Base-by-base conservation (phyloP, 176 grass and related monocot genomes). In the Aegilops longissima region DNA sequence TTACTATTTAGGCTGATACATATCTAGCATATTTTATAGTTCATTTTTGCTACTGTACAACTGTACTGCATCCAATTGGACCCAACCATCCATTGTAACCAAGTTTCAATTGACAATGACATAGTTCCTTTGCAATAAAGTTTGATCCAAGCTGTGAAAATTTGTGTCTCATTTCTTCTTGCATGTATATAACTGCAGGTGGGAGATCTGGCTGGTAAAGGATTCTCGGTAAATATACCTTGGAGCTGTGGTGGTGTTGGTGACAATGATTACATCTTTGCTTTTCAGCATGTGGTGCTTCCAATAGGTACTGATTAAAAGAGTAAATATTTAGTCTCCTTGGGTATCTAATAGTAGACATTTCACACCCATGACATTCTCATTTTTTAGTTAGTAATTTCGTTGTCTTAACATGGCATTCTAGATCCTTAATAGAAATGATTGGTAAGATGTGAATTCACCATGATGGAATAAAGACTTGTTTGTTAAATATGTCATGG, bases 151-250 rank as follows among this genome's bases (percentile, higher is more conserved):
- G 17, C 33, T 73, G 30, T 80, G 68, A 45, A 59, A 77, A 78
- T 11, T 78, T 61, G 76, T 8, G 72, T 70, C 79, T 64, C 24
- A 80, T 70, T 92, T 86, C 39, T 85, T 64, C 39, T 85, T 64
- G 49, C 42, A 62, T 23, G 39, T n/a, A 75, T 80, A 87, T 85
- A 2, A 82, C 70, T 72, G 64, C 52, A 98, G 93, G 96, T 98
- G 80, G 96, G 96, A 77, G 80, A 36, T 80, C 77, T 86, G 11
- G 96, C 86, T 82, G 96, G 88, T 47, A 39, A 92, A 89, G 96
- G 96, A 63, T 98, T 90, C 76, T 98, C 96, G 0, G 93, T 98
- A 45, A 98, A 98, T 84, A 96, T 98, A 92, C 96, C 96, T 79
- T 98, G 96, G 96, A 96, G 88, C 66, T 61, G 96, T 90, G 90